Evolutionary conservation across 192 early-diverging fungal genomes (phyloP).

Genomic region (Rhizophagus clarus): DNA sequence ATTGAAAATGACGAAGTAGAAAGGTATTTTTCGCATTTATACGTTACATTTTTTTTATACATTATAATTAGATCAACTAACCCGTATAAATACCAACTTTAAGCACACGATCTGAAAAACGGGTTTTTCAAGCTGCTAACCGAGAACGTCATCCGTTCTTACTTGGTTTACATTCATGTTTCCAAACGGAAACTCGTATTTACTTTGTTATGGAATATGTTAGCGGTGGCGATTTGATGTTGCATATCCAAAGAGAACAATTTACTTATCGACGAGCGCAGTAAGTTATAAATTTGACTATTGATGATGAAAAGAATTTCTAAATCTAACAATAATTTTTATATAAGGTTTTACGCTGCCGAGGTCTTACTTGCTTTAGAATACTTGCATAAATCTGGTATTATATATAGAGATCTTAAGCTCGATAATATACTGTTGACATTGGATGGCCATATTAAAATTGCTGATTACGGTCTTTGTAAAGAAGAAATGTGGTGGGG

Average conservation of each 20-base stretch:
- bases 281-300: conserved; percentile 31
- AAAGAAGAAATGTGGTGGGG: conserved; percentile 95
- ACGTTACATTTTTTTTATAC: neutral
- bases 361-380: conserved; percentile 93
- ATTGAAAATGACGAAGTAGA: conserved; percentile 98
- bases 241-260: conserved; percentile 92
- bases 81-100: neutral
- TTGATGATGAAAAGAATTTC: too few relatives aligned
- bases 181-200: conserved; percentile 91
- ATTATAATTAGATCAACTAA: neutral
- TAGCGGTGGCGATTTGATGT: conserved; percentile 97
- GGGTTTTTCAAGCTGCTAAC: conserved; percentile 92
- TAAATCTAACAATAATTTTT: neutral
- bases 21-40: conserved; percentile 45
- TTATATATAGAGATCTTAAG: conserved; percentile 97
- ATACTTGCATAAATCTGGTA: conserved; percentile 94
- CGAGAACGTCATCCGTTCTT: conserved; percentile 92
- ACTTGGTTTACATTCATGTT: conserved; percentile 94
- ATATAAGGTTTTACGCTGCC: conserved; percentile 81
- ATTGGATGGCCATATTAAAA: conserved; percentile 93
- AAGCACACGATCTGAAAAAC: conserved; percentile 90
- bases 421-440: conserved; percentile 95
- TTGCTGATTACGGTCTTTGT: conserved; percentile 98
- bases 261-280: conserved; percentile 92
- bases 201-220: conserved; percentile 99